Percentiles rank a stretch among this genome's conserved stretches.
phyloP scores from a whole-genome alignment of 371 early-diverging fungal species.

The Mortierella sp. region DNA sequence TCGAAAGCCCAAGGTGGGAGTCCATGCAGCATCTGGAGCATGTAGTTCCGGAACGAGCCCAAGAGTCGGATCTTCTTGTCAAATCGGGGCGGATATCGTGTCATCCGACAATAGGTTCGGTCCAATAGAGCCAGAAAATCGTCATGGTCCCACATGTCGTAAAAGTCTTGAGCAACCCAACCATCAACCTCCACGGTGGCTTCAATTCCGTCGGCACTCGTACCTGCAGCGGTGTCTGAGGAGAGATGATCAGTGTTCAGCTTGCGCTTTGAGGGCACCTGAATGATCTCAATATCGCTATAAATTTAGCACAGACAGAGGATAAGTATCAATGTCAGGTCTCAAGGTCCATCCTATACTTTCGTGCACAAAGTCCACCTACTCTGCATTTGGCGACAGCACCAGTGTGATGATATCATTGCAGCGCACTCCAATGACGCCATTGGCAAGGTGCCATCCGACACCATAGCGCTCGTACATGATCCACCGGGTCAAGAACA shows the following conservation, averaged over 20 bases:
- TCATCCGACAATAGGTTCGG: conserved; percentile 16
- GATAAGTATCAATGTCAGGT: background rate
- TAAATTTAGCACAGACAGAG: background rate
- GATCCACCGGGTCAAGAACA: conserved; percentile 45
- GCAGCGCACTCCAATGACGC: conserved; percentile 36
- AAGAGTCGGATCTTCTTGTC: conserved; percentile 30
- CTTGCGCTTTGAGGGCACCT: conserved; percentile 1
- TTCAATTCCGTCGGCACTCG: background rate
- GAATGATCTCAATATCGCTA: conserved; percentile 32
- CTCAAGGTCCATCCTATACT: too few species aligned
- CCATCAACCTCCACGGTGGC: background rate
- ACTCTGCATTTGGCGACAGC: conserved; percentile 39
- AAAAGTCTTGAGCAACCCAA: conserved; percentile 7
- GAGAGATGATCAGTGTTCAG: background rate
- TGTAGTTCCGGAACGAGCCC: conserved; percentile 27
- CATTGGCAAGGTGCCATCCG: conserved; percentile 44
- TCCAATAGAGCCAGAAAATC: conserved; percentile 15
- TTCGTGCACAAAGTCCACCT: conserved; percentile 7
- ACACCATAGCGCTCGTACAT: conserved; percentile 38
- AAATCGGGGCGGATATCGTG: conserved; percentile 1
- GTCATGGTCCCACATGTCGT: conserved; percentile 31
- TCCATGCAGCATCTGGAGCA: conserved; percentile 15
- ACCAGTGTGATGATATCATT: conserved; percentile 29
- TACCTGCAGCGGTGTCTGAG: background rate
- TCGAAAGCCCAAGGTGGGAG: conserved; percentile 23